These are phyloP conservation scores for Mediolabrus comicus DNA, from an alignment of 108 stramenopile species.

Conservation along the genomic window DNA sequence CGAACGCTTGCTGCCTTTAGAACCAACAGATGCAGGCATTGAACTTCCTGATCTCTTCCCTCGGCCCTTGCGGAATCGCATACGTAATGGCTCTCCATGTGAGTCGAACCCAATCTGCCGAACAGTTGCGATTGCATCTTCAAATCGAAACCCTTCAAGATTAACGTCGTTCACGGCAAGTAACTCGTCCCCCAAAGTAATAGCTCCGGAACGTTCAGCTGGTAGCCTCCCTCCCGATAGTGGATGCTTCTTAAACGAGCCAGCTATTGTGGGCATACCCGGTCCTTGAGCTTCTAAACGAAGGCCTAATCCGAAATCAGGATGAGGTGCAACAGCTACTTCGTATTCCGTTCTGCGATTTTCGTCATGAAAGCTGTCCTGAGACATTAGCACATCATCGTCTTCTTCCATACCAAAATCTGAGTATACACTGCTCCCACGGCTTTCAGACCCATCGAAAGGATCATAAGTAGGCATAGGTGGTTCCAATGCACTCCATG, in stretches of 20 bases:
- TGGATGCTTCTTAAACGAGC: slow-evolving; percentile 86
- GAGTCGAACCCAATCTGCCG: slow-evolving; percentile 69
- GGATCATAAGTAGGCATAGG: slow-evolving; percentile 77
- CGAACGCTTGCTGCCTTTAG: slow-evolving; percentile 14
- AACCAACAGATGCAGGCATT: slow-evolving; percentile 23
- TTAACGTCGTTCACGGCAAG: slow-evolving; percentile 73
- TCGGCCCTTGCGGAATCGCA: slow-evolving; percentile 61
- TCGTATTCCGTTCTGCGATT: slow-evolving; percentile 55
- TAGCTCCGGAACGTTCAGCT: slow-evolving; percentile 77
- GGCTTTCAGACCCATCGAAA: slow-evolving; percentile 36
- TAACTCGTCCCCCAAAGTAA: slow-evolving; percentile 77
- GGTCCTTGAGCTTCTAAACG: slow-evolving; percentile 71
- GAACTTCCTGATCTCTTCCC: slow-evolving; percentile 42
- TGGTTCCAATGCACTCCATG: slow-evolving; percentile 71
- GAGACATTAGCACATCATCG: slow-evolving; percentile 4
- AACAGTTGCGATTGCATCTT: slow-evolving; percentile 78
- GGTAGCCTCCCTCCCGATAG: slow-evolving; percentile 80
- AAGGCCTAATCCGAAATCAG: slow-evolving; percentile 84
- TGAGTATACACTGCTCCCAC: slow-evolving; percentile 38
- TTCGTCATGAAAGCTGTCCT: slow-evolving; percentile 24
- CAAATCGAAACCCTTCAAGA: slow-evolving; percentile 70
- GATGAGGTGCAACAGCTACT: slow-evolving; percentile 72
- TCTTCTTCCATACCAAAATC: slow-evolving; percentile 30
- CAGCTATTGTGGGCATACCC: slow-evolving; percentile 81
- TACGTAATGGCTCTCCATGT: slow-evolving; percentile 53